phyloP scores from a whole-genome alignment of 306 rosid genomes.

The Cucurbita ficifolia region DNA sequence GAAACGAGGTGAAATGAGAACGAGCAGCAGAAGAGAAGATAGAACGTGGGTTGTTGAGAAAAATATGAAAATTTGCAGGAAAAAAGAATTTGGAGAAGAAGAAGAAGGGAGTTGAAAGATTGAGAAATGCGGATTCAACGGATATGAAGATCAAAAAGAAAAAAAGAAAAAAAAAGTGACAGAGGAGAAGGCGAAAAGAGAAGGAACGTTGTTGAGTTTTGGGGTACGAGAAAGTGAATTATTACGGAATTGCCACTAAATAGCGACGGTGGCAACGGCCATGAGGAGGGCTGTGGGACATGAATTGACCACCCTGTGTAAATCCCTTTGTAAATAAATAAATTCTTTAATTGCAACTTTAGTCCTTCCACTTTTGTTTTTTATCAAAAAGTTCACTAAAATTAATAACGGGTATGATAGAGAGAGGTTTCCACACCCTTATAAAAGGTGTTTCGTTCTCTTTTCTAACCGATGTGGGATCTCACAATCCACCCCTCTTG shows the following conservation, averaged over 20 bases:
- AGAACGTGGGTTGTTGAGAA: neutral
- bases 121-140: conserved; percentile 34
- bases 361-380: neutral
- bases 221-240: neutral
- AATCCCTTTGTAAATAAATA: too few relatives aligned
- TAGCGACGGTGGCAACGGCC: neutral
- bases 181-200: neutral
- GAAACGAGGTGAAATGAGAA: neutral
- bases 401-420: too few relatives aligned
- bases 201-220: neutral
- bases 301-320: neutral
- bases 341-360: too few relatives aligned
- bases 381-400: too few relatives aligned
- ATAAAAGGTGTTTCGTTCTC: too few relatives aligned
- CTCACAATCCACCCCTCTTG: too few relatives aligned
- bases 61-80: too few relatives aligned
- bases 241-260: conserved; percentile 8
- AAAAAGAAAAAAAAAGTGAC: neutral
- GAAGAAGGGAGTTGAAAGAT: conserved; percentile 2
- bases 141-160: conserved; percentile 23
- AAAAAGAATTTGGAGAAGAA: neutral
- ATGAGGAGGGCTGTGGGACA: neutral
- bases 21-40: neutral
- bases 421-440: too few relatives aligned
- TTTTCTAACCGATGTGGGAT: too few relatives aligned